A percentile compares a stretch with the other conserved stretches of the same genome.
These are phyloP conservation scores for Metroxylon sagu DNA, from an alignment of 176 grass and related monocot genomes.

Conservation along the genomic window DNA sequence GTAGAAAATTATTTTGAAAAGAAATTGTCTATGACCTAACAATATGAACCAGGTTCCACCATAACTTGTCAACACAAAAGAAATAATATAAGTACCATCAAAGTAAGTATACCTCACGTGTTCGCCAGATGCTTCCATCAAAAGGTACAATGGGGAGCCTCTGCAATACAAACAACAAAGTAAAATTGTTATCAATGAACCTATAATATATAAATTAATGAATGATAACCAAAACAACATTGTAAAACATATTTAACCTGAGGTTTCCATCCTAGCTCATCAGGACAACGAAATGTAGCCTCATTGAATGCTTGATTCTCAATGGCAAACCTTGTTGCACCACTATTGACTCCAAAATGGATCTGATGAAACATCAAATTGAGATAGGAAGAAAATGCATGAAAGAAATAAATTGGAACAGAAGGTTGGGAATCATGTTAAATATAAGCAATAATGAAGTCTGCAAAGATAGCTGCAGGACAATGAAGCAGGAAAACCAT, in stretches of 20 bases:
- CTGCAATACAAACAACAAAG: conserved; percentile 33
- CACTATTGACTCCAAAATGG: conserved; percentile 92
- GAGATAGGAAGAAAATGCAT: too few relatives aligned
- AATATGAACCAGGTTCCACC: too few relatives aligned
- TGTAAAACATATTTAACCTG: conserved; percentile 40
- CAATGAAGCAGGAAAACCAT: too few relatives aligned
- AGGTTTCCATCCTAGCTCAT: conserved; percentile 99
- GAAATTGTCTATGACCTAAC: too few relatives aligned
- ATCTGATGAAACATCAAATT: conserved; percentile 28
- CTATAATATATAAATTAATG: neutral
- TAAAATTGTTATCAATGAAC: conserved; percentile 19
- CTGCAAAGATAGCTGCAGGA: too few relatives aligned
- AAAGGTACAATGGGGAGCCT: conserved; percentile 64
- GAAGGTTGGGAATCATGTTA: too few relatives aligned
- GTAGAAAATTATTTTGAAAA: too few relatives aligned
- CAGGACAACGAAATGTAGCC: conserved; percentile 88
- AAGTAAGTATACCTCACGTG: conserved; percentile 47
- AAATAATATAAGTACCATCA: neutral
- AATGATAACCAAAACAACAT: neutral
- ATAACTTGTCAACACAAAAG: neutral
- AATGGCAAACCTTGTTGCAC: conserved; percentile 70
- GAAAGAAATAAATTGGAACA: too few relatives aligned
- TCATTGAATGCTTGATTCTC: conserved; percentile 95
- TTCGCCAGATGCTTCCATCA: conserved; percentile 73
- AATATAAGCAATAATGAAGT: too few relatives aligned